Conservation (phyloP, 2,329 filamentous ascomycete genomes). For the Alternaria ventricosa region DNA sequence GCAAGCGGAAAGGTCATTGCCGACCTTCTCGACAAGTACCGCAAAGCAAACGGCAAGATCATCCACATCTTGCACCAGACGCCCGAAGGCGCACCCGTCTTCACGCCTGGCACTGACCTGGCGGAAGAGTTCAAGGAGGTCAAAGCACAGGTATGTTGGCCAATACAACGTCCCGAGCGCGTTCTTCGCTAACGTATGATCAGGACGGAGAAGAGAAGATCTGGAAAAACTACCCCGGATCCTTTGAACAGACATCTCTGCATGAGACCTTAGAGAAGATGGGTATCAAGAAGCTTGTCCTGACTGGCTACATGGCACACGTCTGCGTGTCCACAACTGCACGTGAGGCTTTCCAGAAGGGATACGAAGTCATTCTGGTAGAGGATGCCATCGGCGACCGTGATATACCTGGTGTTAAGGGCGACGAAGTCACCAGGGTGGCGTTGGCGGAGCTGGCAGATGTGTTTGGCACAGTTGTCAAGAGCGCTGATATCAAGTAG, state of each 20-base stretch:
- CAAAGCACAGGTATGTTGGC: conserved; percentile 49
- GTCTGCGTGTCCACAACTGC: conserved; percentile 70
- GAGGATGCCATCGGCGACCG: conserved; percentile 70
- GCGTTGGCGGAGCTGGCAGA: conserved; percentile 66
- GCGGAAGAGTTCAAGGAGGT: conserved; percentile 68
- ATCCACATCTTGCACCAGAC: conserved; percentile 68
- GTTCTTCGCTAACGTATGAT: not conserved
- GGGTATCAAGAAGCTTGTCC: conserved; percentile 65
- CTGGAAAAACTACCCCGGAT: conserved; percentile 63
- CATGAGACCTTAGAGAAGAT: conserved; percentile 60
- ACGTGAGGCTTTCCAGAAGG: conserved; percentile 64
- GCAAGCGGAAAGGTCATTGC: conserved; percentile 64
- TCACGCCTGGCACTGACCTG: conserved; percentile 67
- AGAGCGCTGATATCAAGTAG: conserved; percentile 56
- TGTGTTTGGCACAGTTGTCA: conserved; percentile 67
- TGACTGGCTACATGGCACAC: conserved; percentile 70
- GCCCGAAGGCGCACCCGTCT: conserved; percentile 68
- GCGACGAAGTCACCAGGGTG: conserved; percentile 59
- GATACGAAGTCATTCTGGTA: conserved; percentile 68
- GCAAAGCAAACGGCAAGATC: conserved; percentile 60
- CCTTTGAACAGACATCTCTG: conserved; percentile 67
- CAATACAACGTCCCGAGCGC: not conserved
- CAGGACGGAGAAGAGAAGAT: conserved; percentile 62
- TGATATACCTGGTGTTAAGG: conserved; percentile 68
- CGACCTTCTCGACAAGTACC: conserved; percentile 65